Base-by-base conservation (phyloP, 495 filamentous ascomycete genomes). In the Neurospora terricola region DNA sequence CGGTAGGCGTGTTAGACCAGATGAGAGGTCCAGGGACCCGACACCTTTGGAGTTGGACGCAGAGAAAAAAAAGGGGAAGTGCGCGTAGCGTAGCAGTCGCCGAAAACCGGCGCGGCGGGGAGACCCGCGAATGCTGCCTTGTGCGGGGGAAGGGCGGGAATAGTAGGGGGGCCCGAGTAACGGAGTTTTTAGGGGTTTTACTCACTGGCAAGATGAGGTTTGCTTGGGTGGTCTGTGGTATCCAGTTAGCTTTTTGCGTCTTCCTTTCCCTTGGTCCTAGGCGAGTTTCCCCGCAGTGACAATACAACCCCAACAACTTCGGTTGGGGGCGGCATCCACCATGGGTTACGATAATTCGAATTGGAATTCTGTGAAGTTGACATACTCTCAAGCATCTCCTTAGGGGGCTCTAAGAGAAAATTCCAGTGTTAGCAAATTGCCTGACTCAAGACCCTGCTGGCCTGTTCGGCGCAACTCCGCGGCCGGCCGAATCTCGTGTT, bases 381-480 rank as follows among this genome's bases (percentile, higher is more conserved):
- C 89, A 81, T 84, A 91, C 90, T 90, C 70, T 79, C 84, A 78
- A 88, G 87, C 89, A 85, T 90, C 84, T 86, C 90, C 73, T 83
- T 71, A 7, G 87, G 86, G 38, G 87, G 86, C 72, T 87, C 86
- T 88, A 71, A 69, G 45, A 59, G 34, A 45, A 23, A 72, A 73
- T 40, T 8, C 38, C 14, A 54, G 12, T 11, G 62, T 75, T 71
- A 73, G 72, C 76, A 75, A 71, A 30, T 72, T 70, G 36, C 38
- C 23, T 16, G 5, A 21, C 43, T 69, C 16, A 11, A 75, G 54
- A 30, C 54, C 54, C 23, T 62, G 54, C 54, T 62, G 21, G 23
- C 54, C 23, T 16, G 54, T 16, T 62, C 23, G 54, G 54, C 54
- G 54, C 54, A 62, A 62, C 54, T 69, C 68, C 9, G 36, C 21